phyloP scores from a whole-genome alignment of 2,329 filamentous ascomycete species.

The Aspergillus alliaceus region DNA sequence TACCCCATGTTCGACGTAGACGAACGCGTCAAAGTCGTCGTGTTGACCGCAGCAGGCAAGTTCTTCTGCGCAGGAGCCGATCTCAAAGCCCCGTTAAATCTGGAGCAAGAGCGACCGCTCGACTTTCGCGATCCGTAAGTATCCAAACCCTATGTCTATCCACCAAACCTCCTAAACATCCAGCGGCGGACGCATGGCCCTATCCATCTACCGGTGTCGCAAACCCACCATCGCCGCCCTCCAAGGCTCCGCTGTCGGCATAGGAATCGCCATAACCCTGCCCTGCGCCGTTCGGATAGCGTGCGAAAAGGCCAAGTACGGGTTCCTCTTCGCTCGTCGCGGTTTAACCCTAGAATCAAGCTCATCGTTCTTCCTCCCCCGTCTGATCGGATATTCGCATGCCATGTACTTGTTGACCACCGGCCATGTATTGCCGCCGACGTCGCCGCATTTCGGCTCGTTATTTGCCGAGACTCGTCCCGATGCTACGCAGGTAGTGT shows the following conservation, averaged over 20 bases:
- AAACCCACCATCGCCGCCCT: slow-evolving; percentile 58
- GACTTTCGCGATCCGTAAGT: slow-evolving; percentile 56
- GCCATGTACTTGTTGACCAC: slow-evolving; percentile 54
- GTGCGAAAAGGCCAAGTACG: slow-evolving; percentile 62
- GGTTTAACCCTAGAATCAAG: slow-evolving; percentile 71
- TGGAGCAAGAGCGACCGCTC: slow-evolving; percentile 36
- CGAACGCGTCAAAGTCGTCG: slow-evolving; percentile 54
- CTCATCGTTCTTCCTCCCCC: slow-evolving; percentile 68
- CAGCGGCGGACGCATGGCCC: slow-evolving; percentile 31
- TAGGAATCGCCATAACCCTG: slow-evolving; percentile 60
- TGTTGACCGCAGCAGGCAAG: slow-evolving; percentile 51
- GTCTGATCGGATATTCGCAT: slow-evolving; percentile 57
- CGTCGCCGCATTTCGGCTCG: slow-evolving; percentile 50
- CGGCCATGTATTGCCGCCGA: slow-evolving; percentile 55
- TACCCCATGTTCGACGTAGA: slow-evolving; percentile 49
- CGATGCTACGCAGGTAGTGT: slow-evolving; percentile 59
- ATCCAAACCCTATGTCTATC: not conserved
- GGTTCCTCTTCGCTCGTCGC: slow-evolving; percentile 70
- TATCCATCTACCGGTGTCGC: slow-evolving; percentile 57
- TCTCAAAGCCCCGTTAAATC: slow-evolving; percentile 50
- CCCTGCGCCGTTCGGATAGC: slow-evolving; percentile 57
- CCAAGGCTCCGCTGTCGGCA: slow-evolving; percentile 56
- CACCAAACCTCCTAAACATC: slow-evolving; percentile 42
- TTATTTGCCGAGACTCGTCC: slow-evolving; percentile 67
- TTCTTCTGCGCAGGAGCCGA: slow-evolving; percentile 55